A percentile compares a stretch with the other conserved stretches of the same genome.
phyloP scores from a whole-genome alignment of 352 stramenopile genomes.

The Plasmopara viticola region DNA sequence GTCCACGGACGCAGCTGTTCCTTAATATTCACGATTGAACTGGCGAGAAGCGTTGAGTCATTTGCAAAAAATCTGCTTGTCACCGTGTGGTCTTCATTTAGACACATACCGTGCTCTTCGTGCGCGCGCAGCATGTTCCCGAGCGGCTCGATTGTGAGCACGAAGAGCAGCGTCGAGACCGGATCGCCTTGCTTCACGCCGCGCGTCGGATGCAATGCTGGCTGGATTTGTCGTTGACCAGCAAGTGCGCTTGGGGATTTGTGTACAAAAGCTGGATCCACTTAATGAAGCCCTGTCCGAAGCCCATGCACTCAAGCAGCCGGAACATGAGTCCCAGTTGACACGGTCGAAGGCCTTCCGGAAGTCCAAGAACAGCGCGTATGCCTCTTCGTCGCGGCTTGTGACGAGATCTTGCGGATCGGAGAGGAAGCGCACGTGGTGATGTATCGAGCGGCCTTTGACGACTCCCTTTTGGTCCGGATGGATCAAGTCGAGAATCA shows the following conservation, averaged over 20 bases:
- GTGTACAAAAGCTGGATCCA: constrained; percentile 1
- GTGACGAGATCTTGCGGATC: no score
- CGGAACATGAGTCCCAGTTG: background rate
- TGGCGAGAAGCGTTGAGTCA: no score
- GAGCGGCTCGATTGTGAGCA: no score
- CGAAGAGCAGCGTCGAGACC: no score
- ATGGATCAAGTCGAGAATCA: background rate
- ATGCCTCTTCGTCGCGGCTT: no score
- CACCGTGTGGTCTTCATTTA: no score
- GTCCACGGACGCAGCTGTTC: no score
- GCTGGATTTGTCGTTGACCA: background rate
- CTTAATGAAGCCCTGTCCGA: background rate
- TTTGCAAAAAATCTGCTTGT: no score
- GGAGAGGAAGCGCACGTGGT: background rate
- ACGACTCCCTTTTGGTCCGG: background rate
- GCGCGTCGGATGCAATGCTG: background rate
- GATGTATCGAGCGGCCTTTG: background rate
- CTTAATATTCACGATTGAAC: no score
- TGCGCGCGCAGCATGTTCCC: no score
- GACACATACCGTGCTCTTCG: no score
- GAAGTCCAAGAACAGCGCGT: background rate
- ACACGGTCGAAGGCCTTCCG: background rate
- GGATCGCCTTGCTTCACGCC: background rate
- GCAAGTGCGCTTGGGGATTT: background rate
- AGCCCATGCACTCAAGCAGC: constrained; percentile 1